Percentiles rank a stretch among this genome's conserved stretches.
Conservation (phyloP, 2,329 filamentous ascomycete genomes). For the Westerdykella aurantiaca region DNA sequence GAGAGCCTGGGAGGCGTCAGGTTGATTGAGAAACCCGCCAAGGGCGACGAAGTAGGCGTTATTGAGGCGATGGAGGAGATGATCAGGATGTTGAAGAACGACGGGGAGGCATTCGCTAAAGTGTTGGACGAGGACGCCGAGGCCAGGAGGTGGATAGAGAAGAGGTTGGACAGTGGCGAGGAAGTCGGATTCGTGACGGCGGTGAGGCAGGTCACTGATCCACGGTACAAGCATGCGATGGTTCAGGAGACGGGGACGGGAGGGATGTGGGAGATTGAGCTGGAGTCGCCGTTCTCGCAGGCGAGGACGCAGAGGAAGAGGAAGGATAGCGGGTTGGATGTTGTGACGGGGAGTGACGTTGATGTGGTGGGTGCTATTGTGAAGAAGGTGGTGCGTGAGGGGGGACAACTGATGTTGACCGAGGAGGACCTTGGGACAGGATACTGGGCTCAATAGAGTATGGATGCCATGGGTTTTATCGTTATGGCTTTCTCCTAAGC, state of each 20-base stretch:
- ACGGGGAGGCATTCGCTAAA: slow-evolving; percentile 21
- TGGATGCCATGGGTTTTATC: no score
- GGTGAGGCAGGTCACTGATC: slow-evolving; percentile 26
- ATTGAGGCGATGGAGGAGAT: slow-evolving; percentile 29
- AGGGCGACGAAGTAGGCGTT: slow-evolving; percentile 26
- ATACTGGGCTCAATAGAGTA: slow-evolving; percentile 16
- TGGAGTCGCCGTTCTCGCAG: slow-evolving; percentile 19
- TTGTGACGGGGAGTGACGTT: slow-evolving; percentile 29
- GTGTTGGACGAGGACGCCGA: slow-evolving; percentile 17
- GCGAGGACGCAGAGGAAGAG: slow-evolving; percentile 24
- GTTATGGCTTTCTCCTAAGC: no score
- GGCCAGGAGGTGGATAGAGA: slow-evolving; percentile 23
- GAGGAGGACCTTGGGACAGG: slow-evolving; percentile 24
- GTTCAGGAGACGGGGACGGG: slow-evolving; percentile 24
- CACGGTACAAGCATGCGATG: slow-evolving; percentile 32
- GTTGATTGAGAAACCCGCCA: slow-evolving; percentile 23
- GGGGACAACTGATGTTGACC: slow-evolving; percentile 24
- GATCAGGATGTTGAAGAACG: slow-evolving; percentile 29
- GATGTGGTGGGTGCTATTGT: slow-evolving; percentile 33
- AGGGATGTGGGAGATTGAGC: slow-evolving; percentile 27
- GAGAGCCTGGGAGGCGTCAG: slow-evolving; percentile 28
- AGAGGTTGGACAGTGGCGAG: slow-evolving; percentile 10
- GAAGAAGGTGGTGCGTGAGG: slow-evolving; percentile 22
- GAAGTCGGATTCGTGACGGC: slow-evolving; percentile 32
- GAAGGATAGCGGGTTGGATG: slow-evolving; percentile 25